Base-by-base conservation (phyloP, 805 yeast species). In the Lachancea nothofagi region DNA sequence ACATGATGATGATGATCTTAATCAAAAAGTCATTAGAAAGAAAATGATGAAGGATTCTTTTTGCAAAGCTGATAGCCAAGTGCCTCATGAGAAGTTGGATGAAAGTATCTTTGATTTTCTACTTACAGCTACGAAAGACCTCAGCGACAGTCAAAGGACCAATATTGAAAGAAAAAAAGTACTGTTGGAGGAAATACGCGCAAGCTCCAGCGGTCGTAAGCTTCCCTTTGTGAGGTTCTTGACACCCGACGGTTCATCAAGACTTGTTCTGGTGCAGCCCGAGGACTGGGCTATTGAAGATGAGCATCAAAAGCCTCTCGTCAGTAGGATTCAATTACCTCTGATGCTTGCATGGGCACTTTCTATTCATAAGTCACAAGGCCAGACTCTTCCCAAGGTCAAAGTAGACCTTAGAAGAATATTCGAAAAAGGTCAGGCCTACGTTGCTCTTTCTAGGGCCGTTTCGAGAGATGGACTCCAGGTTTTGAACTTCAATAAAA, bases 281-380 rank as follows among this genome's bases (percentile, higher is more conserved):
- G 97, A 90, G 55, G 70, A 70, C 10, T 90, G 96, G 87, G 72
- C 71, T 0, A 68, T 85, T 17, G 90, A 81, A 47, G 94, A 87
- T 59, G 87, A 83, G 37, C 64, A 70, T 18, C 86, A 82, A 15
- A 69, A 69, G 7, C 75, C 81, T 0, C 49, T 86, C 10, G 95
- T 85, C 1, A 70, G 82, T 2, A 69, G 97, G 51, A 68, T 71
- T 0, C 98, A 93, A 55, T 50, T 93, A 2, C 98, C 98, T 0
- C 64, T 93, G 38, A 79, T 90, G 51, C 66, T 89, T n/a, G 95
- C 98, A 0, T 93, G 97, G 97, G 88, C 98, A 0, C 62, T 93
- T 31, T 88, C 97, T 0, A 89, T 93, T 32, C 98, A 93, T 58
- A 90, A 93, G 64, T 80, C 97, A 0, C 98, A 90, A 59, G 98